phyloP scores from a whole-genome alignment of 768 basidiomycete species.

The Suillus ampliporus region DNA sequence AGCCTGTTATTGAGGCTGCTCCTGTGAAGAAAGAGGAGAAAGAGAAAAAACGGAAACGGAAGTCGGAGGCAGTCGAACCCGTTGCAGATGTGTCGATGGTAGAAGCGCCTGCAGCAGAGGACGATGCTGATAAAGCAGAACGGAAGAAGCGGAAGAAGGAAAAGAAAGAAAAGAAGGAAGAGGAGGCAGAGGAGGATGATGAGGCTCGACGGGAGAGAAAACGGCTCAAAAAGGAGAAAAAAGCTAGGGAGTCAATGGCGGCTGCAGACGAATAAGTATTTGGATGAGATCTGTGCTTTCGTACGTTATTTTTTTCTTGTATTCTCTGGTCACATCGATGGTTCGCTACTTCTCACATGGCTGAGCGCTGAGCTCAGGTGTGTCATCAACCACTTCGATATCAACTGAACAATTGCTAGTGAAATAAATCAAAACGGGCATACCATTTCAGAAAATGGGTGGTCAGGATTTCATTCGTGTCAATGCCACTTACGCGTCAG shows the following conservation, averaged over 20 bases:
- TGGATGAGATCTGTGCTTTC: conserved; percentile 1
- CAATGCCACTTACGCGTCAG: too few relatives aligned
- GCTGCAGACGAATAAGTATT: conserved; percentile 28
- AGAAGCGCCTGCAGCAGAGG: conserved; percentile 42
- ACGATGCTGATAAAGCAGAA: conserved; percentile 58
- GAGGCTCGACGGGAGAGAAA: conserved; percentile 67
- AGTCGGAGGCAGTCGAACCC: conserved; percentile 58
- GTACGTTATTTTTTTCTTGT: conserved; percentile 6
- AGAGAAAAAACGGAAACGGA: conserved; percentile 88
- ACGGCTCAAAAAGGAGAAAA: conserved; percentile 72
- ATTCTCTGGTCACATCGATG: not conserved
- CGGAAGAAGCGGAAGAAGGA: conserved; percentile 62
- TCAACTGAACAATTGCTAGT: too few relatives aligned
- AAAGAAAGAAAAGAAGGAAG: conserved; percentile 48
- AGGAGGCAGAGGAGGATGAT: conserved; percentile 52
- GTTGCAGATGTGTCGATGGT: conserved; percentile 51
- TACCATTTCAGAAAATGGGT: too few relatives aligned
- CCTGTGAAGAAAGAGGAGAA: conserved; percentile 55
- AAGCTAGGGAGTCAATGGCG: conserved; percentile 51
- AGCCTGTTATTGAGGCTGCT: conserved; percentile 40
- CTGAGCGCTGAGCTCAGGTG: not conserved
- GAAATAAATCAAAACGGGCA: too few relatives aligned
- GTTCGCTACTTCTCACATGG: not conserved
- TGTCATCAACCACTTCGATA: not conserved
- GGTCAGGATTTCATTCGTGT: too few relatives aligned